Percentiles rank a stretch among this genome's conserved stretches.
Conservation (phyloP, 2,329 filamentous ascomycete genomes). For the Aspergillus versicolor region DNA sequence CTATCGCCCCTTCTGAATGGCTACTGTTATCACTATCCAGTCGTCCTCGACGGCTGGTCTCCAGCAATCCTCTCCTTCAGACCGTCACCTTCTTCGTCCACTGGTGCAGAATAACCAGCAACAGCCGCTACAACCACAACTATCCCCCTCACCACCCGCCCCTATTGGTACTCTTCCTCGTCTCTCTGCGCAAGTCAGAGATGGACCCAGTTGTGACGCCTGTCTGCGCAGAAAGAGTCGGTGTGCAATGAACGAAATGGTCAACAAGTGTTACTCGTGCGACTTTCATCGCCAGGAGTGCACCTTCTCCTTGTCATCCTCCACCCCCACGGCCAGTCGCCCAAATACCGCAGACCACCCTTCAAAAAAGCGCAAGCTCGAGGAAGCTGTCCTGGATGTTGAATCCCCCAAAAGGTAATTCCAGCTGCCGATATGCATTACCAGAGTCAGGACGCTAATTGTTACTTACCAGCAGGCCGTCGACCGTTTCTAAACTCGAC, state of each 20-base stretch:
- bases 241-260: conserved; percentile 45
- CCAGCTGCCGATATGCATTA: conserved; percentile 17
- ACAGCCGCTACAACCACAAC: conserved; percentile 25
- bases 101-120: conserved; percentile 21
- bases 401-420: conserved; percentile 38
- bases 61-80: conserved; percentile 25
- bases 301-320: conserved; percentile 35
- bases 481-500: conserved; percentile 24
- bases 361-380: conserved; percentile 43
- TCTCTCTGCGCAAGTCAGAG: conserved; percentile 28
- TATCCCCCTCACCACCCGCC: conserved; percentile 18
- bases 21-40: conserved; percentile 42
- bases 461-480: conserved; percentile 22
- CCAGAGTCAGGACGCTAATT: conserved; percentile 18
- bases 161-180: conserved; percentile 27
- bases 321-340: conserved; percentile 12
- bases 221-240: conserved; percentile 44
- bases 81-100: conserved; percentile 25
- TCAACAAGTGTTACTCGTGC: conserved; percentile 46
- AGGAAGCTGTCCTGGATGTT: conserved; percentile 26
- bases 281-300: conserved; percentile 47
- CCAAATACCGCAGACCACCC: conserved; percentile 22
- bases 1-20: conserved; percentile 28
- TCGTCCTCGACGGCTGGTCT: conserved; percentile 35
- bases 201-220: conserved; percentile 44